Percentiles rank a stretch among this genome's conserved stretches.
Evolutionary conservation across 2,329 filamentous ascomycete genomes (phyloP).

Genomic region (Triangularia setosa): DNA sequence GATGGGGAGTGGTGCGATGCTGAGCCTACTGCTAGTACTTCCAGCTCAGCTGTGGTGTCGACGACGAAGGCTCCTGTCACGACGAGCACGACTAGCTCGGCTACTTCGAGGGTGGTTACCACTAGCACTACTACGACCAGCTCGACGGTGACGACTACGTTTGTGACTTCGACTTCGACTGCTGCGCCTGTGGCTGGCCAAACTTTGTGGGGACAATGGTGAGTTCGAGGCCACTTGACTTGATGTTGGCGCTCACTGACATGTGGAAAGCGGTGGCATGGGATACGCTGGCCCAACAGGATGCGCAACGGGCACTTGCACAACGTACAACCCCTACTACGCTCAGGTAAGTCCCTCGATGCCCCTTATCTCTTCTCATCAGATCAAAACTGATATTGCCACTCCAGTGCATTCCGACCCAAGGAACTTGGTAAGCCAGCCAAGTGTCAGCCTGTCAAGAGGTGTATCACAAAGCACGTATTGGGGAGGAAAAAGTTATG

Average conservation of each 20-base stretch:
- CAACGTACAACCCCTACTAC: conserved; percentile 14
- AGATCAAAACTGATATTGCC: background rate
- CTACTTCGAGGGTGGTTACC: background rate
- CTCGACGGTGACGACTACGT: background rate
- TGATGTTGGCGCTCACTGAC: background rate
- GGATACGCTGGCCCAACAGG: conserved; percentile 9
- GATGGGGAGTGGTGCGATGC: conserved; percentile 21
- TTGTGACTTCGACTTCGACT: background rate
- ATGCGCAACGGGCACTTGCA: conserved; percentile 13
- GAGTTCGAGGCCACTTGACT: background rate
- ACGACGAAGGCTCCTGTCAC: background rate
- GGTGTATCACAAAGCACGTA: too few species aligned
- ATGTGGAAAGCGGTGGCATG: conserved; percentile 9
- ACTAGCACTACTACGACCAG: background rate
- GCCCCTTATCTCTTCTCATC: background rate
- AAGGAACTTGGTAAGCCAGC: background rate
- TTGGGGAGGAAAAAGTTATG: too few species aligned
- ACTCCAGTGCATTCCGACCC: background rate
- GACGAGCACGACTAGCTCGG: background rate
- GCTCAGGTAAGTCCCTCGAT: conserved; percentile 10
- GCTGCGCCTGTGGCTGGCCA: background rate
- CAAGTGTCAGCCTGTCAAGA: too few species aligned
- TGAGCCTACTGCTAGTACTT: background rate
- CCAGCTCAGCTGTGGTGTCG: background rate
- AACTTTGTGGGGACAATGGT: conserved; percentile 13